A percentile compares a stretch with the other conserved stretches of the same genome.
Evolutionary conservation across 2,329 filamentous ascomycete genomes (phyloP).

Genomic region (Passalora sequoiae): DNA sequence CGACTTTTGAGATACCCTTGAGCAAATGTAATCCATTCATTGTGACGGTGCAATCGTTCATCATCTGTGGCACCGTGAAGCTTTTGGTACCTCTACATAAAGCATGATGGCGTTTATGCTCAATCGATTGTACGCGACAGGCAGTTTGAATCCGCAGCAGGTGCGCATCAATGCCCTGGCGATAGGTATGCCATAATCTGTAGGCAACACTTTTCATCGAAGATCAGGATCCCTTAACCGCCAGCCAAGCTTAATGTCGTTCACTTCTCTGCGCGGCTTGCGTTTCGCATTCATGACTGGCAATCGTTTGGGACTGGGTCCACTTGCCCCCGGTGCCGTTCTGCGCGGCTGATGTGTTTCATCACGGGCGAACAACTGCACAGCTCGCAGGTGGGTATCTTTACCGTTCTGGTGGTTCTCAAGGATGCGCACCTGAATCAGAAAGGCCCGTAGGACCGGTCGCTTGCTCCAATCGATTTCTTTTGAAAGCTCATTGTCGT

Average conservation of each 20-base stretch:
- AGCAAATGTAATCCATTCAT: neutral
- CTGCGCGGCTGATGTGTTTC: conserved; percentile 23
- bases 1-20: conserved; percentile 2
- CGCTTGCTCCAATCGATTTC: conserved; percentile 50
- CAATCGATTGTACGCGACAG: too few relatives aligned
- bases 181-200: too few relatives aligned
- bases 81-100: too few relatives aligned
- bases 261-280: conserved; percentile 14
- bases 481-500: conserved; percentile 31
- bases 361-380: conserved; percentile 71
- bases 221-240: conserved; percentile 37
- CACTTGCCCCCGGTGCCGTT: conserved; percentile 10
- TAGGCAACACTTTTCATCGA: conserved; percentile 30
- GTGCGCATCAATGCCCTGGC: too few relatives aligned
- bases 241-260: conserved; percentile 31
- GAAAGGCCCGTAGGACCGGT: conserved; percentile 75
- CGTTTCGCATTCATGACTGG: neutral
- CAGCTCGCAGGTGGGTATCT: conserved; percentile 90
- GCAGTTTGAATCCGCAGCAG: too few relatives aligned
- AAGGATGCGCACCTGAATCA: conserved; percentile 82
- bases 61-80: too few relatives aligned
- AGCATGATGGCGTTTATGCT: too few relatives aligned
- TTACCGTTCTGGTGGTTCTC: conserved; percentile 99
- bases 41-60: too few relatives aligned
- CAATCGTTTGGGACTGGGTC: conserved; percentile 14